Evolutionary conservation across 2,329 filamentous ascomycete species (phyloP).

Genomic region (Verticillium nonalfalfae): DNA sequence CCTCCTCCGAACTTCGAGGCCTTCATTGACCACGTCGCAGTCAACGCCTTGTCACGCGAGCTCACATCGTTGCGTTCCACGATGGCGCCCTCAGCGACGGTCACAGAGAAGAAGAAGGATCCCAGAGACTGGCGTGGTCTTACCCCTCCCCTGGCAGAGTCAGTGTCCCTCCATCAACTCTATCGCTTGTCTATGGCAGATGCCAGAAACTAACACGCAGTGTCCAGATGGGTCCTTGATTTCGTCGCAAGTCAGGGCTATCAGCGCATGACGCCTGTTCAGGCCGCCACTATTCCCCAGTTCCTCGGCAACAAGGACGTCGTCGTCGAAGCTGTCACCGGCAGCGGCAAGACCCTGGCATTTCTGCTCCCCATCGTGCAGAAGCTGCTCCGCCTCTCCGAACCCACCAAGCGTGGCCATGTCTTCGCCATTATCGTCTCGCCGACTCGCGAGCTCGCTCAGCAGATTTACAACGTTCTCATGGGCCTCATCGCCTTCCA

Average conservation of each 20-base stretch:
- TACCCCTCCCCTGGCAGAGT: conserved; percentile 28
- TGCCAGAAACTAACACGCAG: not conserved
- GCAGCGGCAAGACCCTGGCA: conserved; percentile 82
- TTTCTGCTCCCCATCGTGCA: conserved; percentile 75
- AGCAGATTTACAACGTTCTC: conserved; percentile 82
- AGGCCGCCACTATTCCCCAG: conserved; percentile 82
- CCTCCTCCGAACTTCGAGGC: not conserved
- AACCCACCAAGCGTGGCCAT: conserved; percentile 83
- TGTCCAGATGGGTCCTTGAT: conserved; percentile 81
- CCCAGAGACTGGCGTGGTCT: conserved; percentile 38
- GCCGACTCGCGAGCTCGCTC: conserved; percentile 86
- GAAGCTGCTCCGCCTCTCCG: conserved; percentile 71
- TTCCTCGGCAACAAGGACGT: conserved; percentile 89
- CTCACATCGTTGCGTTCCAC: not conserved
- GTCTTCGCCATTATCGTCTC: conserved; percentile 88
- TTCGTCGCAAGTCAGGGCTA: conserved; percentile 83
- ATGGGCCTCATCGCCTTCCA: conserved; percentile 77
- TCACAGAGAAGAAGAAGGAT: conserved; percentile 34
- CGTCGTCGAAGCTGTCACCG: conserved; percentile 88
- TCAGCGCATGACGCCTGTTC: conserved; percentile 84
- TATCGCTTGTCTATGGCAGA: conserved; percentile 64
- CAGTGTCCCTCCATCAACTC: not conserved
- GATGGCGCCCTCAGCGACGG: conserved; percentile 20
- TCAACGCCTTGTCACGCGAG: not conserved
- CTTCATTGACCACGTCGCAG: not conserved